These are phyloP conservation scores for Phytophthora pinifolia DNA, from an alignment of 352 stramenopile species.

Conservation along the genomic window DNA sequence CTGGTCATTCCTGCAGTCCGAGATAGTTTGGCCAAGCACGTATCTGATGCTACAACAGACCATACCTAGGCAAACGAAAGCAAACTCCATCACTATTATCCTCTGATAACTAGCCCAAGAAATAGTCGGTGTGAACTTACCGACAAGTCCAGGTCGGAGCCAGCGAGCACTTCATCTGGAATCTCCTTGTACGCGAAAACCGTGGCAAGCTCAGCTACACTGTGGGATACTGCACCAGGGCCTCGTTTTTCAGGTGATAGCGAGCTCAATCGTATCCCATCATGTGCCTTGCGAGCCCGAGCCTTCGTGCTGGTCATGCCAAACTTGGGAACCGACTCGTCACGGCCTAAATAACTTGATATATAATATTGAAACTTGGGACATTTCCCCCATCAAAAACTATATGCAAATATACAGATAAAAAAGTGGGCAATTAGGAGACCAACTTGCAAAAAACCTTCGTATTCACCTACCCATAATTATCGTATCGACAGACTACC, in stretches of 20 bases:
- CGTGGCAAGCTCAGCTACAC: constrained; percentile 41
- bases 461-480: constrained; percentile 44
- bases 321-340: not conserved
- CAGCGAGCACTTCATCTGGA: constrained; percentile 60
- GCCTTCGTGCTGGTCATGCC: constrained; percentile 40
- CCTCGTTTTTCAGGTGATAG: constrained; percentile 10
- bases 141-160: constrained; percentile 62
- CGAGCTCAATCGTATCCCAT: constrained; percentile 53
- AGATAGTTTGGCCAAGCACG: constrained; percentile 49
- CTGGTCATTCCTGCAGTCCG: constrained; percentile 3
- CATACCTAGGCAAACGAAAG: constrained; percentile 38
- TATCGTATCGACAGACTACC: constrained; percentile 38
- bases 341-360: constrained; percentile 5
- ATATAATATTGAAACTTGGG: constrained; percentile 16
- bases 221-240: constrained; percentile 1
- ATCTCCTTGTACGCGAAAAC: constrained; percentile 62
- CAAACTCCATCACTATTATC: not conserved
- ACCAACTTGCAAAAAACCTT: constrained; percentile 19
- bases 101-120: not conserved
- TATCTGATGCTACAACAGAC: constrained; percentile 66
- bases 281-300: constrained; percentile 37
- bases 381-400: no score
- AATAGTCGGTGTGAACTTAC: constrained; percentile 19
- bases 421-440: not conserved
- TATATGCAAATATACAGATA: not conserved